Evolutionary conservation across 176 grass and related monocot species (phyloP), one percentile per base, ranked within the genome.

Genomic region (Urochloa ruziziensis): DNA sequence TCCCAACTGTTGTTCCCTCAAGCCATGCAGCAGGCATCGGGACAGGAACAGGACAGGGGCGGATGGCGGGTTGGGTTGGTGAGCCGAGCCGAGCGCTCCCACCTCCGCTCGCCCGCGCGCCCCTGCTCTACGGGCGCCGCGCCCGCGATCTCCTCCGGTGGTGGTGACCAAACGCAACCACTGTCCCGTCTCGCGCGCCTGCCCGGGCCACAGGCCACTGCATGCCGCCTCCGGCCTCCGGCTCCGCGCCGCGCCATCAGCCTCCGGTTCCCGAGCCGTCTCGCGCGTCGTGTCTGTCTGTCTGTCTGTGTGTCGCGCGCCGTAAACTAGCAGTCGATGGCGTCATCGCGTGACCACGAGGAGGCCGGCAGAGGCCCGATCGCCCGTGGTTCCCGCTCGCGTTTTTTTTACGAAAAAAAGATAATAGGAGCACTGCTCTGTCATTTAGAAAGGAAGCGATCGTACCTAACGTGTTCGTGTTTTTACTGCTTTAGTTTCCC

Each of bases 131-230:
- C 10, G 7, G 28, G 71, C 18, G 71, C 19, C 46, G 17, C 47
- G 70, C 18, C 9, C 18, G 5, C 46, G 39, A 25, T 10, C 28
- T 21, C 29, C 9, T 1, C 2, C 1, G 3, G 43, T 16, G 65
- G 70, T 21, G 75, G 67, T 34, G 67, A 43, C 67, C 80, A 82
- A 82, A 82, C 80, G 37, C 80, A 72, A 82, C 80, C 18, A 60
- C 34, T 19, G 7, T n/a, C n/a, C 39, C 10, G 39, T 40, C 39
- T 7, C 32, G 4, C 32, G 10, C 10, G 10, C 62, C 27, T 34
- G 13, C 16, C 28, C 9, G 8, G 8, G 7, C 28, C 6, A 2
- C 28, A 46, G 16, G 49, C 72, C 58, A 32, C 58, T 78, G 60
- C 43, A 18, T 61, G 8, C 56, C 60, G 57, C 57, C 58, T 60